Percentiles rank a stretch among this genome's conserved stretches.
These are phyloP conservation scores for Tolypocladium paradoxum DNA, from an alignment of 2,329 filamentous ascomycete species.

Conservation along the genomic window DNA sequence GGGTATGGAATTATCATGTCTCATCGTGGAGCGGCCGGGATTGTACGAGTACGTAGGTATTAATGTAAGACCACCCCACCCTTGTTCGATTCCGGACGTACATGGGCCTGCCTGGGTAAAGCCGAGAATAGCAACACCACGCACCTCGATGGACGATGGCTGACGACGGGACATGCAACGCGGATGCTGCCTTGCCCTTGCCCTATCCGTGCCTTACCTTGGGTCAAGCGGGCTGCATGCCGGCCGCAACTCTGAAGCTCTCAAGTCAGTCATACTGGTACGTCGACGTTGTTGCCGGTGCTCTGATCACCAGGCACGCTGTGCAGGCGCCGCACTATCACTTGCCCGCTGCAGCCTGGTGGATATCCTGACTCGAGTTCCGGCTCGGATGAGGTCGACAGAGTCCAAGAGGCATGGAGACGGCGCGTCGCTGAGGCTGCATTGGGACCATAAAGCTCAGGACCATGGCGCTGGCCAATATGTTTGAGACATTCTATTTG, in stretches of 20 bases:
- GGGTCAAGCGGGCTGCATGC: background rate
- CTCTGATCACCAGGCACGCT: background rate
- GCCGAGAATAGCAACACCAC: background rate
- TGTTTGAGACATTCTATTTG: background rate
- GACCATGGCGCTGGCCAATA: background rate
- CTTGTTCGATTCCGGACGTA: background rate
- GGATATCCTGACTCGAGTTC: background rate
- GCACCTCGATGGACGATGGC: background rate
- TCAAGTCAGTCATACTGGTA: too few species aligned
- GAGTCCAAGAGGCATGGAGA: background rate
- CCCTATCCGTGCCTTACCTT: background rate
- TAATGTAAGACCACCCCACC: background rate
- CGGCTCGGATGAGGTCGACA: background rate
- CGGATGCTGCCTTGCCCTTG: background rate
- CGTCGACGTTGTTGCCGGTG: background rate
- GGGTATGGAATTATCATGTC: background rate
- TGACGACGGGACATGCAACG: background rate
- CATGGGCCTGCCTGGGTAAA: background rate
- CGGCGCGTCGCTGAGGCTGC: background rate
- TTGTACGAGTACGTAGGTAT: too few species aligned
- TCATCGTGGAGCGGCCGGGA: too few species aligned
- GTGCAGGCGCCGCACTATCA: background rate
- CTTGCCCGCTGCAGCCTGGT: background rate
- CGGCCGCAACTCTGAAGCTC: background rate
- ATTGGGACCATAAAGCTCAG: background rate